Conservation (phyloP, 2,329 filamentous ascomycete species). For the Neofusicoccum parvum region DNA sequence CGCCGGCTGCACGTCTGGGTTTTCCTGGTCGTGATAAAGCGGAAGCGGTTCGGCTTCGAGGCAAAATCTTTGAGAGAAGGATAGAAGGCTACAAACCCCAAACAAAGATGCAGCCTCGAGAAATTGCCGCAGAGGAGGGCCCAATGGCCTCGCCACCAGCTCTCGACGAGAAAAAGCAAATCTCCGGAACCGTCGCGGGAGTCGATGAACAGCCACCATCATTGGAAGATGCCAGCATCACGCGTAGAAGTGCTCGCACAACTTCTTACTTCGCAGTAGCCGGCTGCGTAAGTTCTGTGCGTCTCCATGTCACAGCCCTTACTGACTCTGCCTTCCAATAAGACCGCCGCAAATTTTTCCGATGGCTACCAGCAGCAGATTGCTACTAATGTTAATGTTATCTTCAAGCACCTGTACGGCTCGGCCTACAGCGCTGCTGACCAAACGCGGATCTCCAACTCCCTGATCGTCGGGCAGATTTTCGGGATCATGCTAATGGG, state of each 20-base stretch:
- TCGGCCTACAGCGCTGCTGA: conserved; percentile 3
- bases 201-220: background rate
- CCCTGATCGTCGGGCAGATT: conserved; percentile 35
- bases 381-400: background rate
- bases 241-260: background rate
- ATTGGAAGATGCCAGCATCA: background rate
- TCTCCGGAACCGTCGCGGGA: background rate
- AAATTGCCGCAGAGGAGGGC: background rate
- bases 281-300: background rate
- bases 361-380: conserved; percentile 12
- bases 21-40: background rate
- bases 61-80: no score
- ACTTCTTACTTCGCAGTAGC: background rate
- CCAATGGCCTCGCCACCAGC: background rate
- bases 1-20: background rate
- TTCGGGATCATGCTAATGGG: conserved; percentile 39
- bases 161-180: background rate
- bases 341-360: conserved; percentile 11
- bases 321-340: background rate
- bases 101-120: background rate
- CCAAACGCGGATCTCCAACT: conserved; percentile 26
- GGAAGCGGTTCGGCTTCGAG: background rate
- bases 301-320: background rate
- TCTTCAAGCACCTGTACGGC: conserved; percentile 7
- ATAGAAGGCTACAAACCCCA: background rate